Evolutionary conservation across 768 basidiomycete species (phyloP).

Genomic region (Suillus clintonianus): DNA sequence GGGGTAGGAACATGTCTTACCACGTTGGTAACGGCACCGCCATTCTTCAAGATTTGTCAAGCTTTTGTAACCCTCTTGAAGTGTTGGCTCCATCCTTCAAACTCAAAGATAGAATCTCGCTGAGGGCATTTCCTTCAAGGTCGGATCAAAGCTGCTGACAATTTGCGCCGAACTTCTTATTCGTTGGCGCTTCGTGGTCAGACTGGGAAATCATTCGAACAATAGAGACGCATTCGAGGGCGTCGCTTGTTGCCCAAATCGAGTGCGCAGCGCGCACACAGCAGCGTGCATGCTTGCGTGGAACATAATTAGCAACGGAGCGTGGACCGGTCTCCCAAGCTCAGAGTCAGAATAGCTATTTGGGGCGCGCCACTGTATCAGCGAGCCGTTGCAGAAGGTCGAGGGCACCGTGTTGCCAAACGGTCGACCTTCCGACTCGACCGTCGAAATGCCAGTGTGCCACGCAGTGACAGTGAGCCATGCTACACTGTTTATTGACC

Average conservation of each 20-base stretch:
- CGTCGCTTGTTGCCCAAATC: slow-evolving; percentile 18
- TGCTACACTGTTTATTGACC: background rate
- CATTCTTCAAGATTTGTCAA: slow-evolving; percentile 23
- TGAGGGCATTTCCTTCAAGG: slow-evolving; percentile 17
- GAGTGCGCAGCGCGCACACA: slow-evolving; percentile 31
- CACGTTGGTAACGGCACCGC: slow-evolving; percentile 18
- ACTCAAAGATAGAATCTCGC: slow-evolving; percentile 22
- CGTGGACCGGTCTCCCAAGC: background rate
- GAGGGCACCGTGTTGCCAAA: background rate
- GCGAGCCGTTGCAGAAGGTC: background rate
- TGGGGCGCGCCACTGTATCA: slow-evolving; percentile 16
- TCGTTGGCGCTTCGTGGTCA: background rate
- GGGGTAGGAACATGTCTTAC: slow-evolving; percentile 19
- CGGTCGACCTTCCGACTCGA: background rate
- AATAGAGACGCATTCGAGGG: background rate
- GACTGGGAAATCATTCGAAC: slow-evolving; percentile 16
- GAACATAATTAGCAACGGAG: background rate
- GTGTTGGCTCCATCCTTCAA: slow-evolving; percentile 4
- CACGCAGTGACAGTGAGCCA: background rate
- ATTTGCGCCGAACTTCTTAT: slow-evolving; percentile 1
- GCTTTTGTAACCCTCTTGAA: slow-evolving; percentile 24
- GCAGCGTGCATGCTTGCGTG: slow-evolving; percentile 15
- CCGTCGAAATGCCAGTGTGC: background rate
- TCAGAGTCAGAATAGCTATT: slow-evolving; percentile 21
- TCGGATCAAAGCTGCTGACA: slow-evolving; percentile 18